Conservation (phyloP, 2,329 filamentous ascomycete species). For the Claviceps purpurea region DNA sequence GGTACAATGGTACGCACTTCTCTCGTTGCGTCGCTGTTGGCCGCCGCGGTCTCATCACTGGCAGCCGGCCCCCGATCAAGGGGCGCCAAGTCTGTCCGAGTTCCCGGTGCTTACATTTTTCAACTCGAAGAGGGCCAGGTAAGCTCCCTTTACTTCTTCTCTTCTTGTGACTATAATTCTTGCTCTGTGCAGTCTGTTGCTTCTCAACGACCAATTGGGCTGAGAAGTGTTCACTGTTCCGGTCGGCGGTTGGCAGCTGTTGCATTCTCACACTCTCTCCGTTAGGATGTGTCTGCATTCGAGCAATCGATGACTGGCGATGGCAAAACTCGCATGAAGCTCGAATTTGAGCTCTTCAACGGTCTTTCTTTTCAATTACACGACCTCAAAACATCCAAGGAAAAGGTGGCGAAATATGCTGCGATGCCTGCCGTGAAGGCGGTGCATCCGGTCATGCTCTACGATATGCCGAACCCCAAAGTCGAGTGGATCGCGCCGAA, state of each 20-base stretch:
- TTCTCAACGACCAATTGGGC: not conserved
- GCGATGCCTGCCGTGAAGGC: constrained; percentile 31
- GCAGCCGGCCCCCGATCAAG: not conserved
- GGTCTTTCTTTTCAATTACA: constrained; percentile 40
- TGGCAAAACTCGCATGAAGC: constrained; percentile 31
- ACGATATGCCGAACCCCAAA: constrained; percentile 30
- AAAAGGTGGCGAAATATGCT: constrained; percentile 27
- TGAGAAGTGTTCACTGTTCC: not conserved
- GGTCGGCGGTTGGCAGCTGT: no score
- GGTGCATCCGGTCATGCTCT: constrained; percentile 34
- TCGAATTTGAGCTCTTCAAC: constrained; percentile 40
- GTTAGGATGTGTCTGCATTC: constrained; percentile 8
- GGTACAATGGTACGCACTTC: constrained; percentile 8
- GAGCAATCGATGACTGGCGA: constrained; percentile 14
- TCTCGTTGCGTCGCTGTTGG: constrained; percentile 8
- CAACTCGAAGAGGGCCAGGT: constrained; percentile 10
- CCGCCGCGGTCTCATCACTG: constrained; percentile 7
- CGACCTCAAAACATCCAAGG: constrained; percentile 29
- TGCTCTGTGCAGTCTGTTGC: not conserved
- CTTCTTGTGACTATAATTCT: no score
- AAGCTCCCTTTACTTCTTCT: constrained; percentile 4
- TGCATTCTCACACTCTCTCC: not conserved
- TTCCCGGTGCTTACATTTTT: constrained; percentile 10
- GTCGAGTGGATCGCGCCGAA: constrained; percentile 29
- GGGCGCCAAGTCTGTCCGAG: constrained; percentile 1